phyloP scores from a whole-genome alignment of 2,329 filamentous ascomycete species.

The Didymella arachidicola region DNA sequence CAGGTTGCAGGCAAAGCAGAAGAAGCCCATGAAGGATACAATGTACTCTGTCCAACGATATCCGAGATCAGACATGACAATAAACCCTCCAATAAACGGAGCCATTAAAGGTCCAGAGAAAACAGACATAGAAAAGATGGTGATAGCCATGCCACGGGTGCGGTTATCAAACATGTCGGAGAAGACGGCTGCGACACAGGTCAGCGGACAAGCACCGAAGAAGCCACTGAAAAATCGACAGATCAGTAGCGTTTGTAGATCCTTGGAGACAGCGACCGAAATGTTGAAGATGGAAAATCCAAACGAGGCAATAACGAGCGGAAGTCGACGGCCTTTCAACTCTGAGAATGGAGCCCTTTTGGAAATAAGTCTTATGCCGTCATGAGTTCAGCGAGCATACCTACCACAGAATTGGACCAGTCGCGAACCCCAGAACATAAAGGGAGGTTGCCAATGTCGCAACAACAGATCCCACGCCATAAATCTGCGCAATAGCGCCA shows the following conservation, averaged over 20 bases:
- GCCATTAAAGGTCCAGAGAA: conserved; percentile 62
- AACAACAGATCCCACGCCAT: conserved; percentile 57
- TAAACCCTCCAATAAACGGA: conserved; percentile 65
- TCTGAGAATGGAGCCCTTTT: conserved; percentile 62
- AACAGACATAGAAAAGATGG: conserved; percentile 60
- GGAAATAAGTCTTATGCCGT: conserved; percentile 52
- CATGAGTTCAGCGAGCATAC: not conserved
- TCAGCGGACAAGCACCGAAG: conserved; percentile 62
- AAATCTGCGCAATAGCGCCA: conserved; percentile 47
- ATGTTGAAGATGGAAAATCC: conserved; percentile 62
- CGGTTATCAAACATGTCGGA: conserved; percentile 63
- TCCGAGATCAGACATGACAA: conserved; percentile 58
- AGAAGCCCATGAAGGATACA: conserved; percentile 63
- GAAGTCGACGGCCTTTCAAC: conserved; percentile 58
- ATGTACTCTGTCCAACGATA: conserved; percentile 67
- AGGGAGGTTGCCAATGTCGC: conserved; percentile 60
- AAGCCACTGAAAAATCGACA: conserved; percentile 63
- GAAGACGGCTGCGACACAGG: conserved; percentile 63
- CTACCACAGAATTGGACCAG: conserved; percentile 18
- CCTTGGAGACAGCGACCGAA: conserved; percentile 59
- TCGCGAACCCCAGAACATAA: conserved; percentile 54
- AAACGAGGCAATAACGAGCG: conserved; percentile 59
- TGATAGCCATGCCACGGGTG: conserved; percentile 51
- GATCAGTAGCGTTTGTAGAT: conserved; percentile 62
- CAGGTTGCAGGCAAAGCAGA: conserved; percentile 58